Percentiles rank a stretch among this genome's conserved stretches.
Conservation (phyloP, 108 stramenopile genomes). For the Pseudonitzschia multiseries region DNA sequence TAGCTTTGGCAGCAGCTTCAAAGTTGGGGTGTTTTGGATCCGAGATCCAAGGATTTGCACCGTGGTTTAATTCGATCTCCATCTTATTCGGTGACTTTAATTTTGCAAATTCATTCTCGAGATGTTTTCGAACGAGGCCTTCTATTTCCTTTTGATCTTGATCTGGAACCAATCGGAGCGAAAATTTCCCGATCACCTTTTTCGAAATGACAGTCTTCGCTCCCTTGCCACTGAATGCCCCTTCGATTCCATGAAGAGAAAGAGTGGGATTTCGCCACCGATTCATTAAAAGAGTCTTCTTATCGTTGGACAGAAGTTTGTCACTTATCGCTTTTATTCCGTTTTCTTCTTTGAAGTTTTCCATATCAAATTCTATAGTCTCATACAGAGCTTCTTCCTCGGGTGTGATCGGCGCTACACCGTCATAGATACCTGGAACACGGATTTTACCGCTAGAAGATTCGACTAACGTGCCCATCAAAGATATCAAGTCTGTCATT, state of each 20-base stretch:
- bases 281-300: slow-evolving; percentile 70
- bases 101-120: slow-evolving; percentile 57
- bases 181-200: slow-evolving; percentile 80
- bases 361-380: slow-evolving; percentile 71
- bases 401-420: slow-evolving; percentile 64
- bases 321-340: slow-evolving; percentile 50
- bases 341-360: slow-evolving; percentile 59
- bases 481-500: slow-evolving; percentile 73
- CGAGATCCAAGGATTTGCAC: slow-evolving; percentile 73
- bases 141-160: slow-evolving; percentile 71
- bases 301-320: slow-evolving; percentile 61
- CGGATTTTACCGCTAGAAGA: slow-evolving; percentile 60
- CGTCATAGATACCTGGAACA: slow-evolving; percentile 76
- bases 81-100: slow-evolving; percentile 66
- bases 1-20: slow-evolving; percentile 72
- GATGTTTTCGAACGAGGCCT: slow-evolving; percentile 48
- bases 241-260: slow-evolving; percentile 86
- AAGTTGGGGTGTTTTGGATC: slow-evolving; percentile 83
- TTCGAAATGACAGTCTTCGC: slow-evolving; percentile 85
- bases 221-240: slow-evolving; percentile 75
- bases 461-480: slow-evolving; percentile 75
- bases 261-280: slow-evolving; percentile 85
- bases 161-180: slow-evolving; percentile 78
- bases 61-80: slow-evolving; percentile 57
- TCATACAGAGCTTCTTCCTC: slow-evolving; percentile 74